phyloP scores from a whole-genome alignment of 768 basidiomycete species.

The Rubroboletus pulcherrimus region DNA sequence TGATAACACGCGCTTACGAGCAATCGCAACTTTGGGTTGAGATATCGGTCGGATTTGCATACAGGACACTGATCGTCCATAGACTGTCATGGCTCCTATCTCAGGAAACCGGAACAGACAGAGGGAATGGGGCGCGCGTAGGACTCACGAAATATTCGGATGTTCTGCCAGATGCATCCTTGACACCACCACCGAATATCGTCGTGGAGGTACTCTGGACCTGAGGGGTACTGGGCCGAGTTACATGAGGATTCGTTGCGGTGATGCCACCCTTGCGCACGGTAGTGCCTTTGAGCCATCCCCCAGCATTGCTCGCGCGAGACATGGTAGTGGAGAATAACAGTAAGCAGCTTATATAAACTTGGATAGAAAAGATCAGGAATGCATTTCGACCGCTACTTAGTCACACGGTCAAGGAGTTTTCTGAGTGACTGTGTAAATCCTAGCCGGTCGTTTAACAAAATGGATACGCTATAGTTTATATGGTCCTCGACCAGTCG shows the following conservation, averaged over 20 bases:
- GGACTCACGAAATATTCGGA: constrained; percentile 73
- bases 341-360: constrained; percentile 14
- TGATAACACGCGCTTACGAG: constrained; percentile 97
- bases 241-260: constrained; percentile 38
- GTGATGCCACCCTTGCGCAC: constrained; percentile 60
- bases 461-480: too few relatives aligned
- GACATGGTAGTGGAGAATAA: constrained; percentile 26
- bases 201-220: constrained; percentile 71
- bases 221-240: constrained; percentile 64
- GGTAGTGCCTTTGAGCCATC: constrained; percentile 73
- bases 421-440: too few relatives aligned
- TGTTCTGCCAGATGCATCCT: constrained; percentile 79
- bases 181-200: constrained; percentile 79
- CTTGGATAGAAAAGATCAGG: background rate
- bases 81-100: constrained; percentile 40
- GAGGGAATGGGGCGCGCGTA: background rate
- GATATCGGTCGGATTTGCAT: constrained; percentile 93
- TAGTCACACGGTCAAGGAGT: too few relatives aligned
- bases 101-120: constrained; percentile 7
- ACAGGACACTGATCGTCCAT: constrained; percentile 96
- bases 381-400: too few relatives aligned
- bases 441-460: too few relatives aligned
- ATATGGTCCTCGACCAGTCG: too few relatives aligned
- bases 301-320: constrained; percentile 23
- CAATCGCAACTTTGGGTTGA: constrained; percentile 90